A percentile compares a stretch with the other conserved stretches of the same genome.
phyloP scores from a whole-genome alignment of 371 early-diverging fungal genomes.

The Apophysomyces variabilis region DNA sequence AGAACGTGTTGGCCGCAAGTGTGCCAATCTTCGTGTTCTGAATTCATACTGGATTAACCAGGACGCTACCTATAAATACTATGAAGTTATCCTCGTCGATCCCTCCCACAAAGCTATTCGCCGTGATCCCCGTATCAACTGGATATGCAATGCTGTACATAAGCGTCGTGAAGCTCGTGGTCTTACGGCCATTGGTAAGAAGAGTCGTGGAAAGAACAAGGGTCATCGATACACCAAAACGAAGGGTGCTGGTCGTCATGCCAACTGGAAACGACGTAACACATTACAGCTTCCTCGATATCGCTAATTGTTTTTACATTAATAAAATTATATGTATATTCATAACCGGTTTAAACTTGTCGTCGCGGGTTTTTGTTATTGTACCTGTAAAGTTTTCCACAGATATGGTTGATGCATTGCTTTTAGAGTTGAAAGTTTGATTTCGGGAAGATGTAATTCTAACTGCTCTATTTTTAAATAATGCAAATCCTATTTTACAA shows the following conservation, averaged over 20 bases:
- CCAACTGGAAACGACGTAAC: constrained; percentile 78
- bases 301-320: constrained; percentile 57
- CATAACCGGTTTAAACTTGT: too few relatives aligned
- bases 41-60: constrained; percentile 99
- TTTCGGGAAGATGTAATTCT: too few relatives aligned
- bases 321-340: too few relatives aligned
- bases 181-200: constrained; percentile 97
- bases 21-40: constrained; percentile 95
- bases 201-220: constrained; percentile 98
- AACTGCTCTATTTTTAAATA: too few relatives aligned
- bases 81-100: constrained; percentile 98
- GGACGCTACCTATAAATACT: constrained; percentile 99
- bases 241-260: constrained; percentile 93
- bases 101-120: constrained; percentile 97
- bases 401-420: too few relatives aligned
- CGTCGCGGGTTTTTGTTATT: too few relatives aligned
- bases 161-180: constrained; percentile 99
- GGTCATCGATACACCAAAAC: constrained; percentile 99
- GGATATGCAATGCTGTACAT: constrained; percentile 97
- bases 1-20: constrained; percentile 96
- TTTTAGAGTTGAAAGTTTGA: too few relatives aligned
- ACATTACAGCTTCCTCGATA: constrained; percentile 83
- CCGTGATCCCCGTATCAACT: constrained; percentile 90
- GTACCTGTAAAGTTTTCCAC: too few relatives aligned
- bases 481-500: too few relatives aligned